A percentile compares a stretch with the other conserved stretches of the same genome.
Evolutionary conservation across 2,329 filamentous ascomycete genomes (phyloP).

Genomic region (Cytospora schulzeri): DNA sequence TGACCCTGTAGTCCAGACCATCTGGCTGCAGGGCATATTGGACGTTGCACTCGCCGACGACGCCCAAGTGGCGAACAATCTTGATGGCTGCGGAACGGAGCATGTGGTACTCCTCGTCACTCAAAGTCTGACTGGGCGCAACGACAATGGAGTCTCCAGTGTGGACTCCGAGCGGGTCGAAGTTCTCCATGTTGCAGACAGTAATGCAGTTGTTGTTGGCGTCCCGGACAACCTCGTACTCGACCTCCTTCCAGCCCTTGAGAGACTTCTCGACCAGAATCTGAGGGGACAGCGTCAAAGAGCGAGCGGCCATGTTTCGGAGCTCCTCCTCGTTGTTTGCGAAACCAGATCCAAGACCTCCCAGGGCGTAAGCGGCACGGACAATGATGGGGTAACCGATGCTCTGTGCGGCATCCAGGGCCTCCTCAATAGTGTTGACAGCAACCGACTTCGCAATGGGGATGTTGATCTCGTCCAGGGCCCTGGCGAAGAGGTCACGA

Average conservation of each 20-base stretch:
- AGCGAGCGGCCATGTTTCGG: conserved; percentile 88
- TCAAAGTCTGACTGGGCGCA: conserved; percentile 93
- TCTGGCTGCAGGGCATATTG: conserved; percentile 97
- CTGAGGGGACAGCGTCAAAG: conserved; percentile 89
- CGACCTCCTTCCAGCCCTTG: conserved; percentile 99
- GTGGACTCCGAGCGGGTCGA: conserved; percentile 96
- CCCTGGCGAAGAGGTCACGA: conserved; percentile 92
- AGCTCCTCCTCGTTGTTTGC: conserved; percentile 93
- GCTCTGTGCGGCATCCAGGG: conserved; percentile 79
- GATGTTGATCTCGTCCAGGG: conserved; percentile 94
- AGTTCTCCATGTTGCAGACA: conserved; percentile 99
- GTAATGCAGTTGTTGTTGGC: conserved; percentile 97
- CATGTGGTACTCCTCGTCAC: conserved; percentile 99
- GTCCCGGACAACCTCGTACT: conserved; percentile 97
- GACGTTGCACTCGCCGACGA: conserved; percentile 98
- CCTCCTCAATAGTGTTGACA: conserved; percentile 88
- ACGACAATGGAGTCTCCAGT: conserved; percentile 98
- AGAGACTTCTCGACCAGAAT: conserved; percentile 98
- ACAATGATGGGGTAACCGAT: conserved; percentile 98
- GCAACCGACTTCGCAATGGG: conserved; percentile 96
- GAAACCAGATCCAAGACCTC: conserved; percentile 94
- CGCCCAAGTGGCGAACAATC: conserved; percentile 93
- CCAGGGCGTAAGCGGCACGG: conserved; percentile 92
- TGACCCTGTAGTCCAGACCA: conserved; percentile 96
- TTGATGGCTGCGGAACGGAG: conserved; percentile 95